Evolutionary conservation across 176 grass and related monocot genomes (phyloP).

Genomic region (Cenchrus fungigraminus): DNA sequence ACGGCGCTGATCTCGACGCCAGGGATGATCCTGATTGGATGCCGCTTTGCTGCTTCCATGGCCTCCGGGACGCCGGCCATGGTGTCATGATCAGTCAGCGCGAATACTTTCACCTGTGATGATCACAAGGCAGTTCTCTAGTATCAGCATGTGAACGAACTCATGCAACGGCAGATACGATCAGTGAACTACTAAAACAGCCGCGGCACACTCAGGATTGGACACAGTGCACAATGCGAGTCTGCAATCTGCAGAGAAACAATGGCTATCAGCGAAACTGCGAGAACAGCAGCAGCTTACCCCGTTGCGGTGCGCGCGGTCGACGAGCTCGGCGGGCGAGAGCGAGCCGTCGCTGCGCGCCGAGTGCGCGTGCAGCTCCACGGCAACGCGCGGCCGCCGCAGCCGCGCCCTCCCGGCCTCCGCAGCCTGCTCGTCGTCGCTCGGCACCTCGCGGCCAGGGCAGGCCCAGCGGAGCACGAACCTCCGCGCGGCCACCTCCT

Average conservation of each 20-base stretch:
- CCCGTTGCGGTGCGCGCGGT: slow-evolving; percentile 69
- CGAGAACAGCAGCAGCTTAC: slow-evolving; percentile 21
- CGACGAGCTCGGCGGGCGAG: slow-evolving; percentile 67
- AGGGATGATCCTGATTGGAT: slow-evolving; percentile 72
- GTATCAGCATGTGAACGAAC: slow-evolving; percentile 21
- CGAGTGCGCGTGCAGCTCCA: slow-evolving; percentile 83
- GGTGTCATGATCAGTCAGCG: slow-evolving; percentile 85
- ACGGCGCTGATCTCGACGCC: slow-evolving; percentile 77
- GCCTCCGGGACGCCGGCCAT: slow-evolving; percentile 74
- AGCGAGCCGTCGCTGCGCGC: slow-evolving; percentile 71
- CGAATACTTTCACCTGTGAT: slow-evolving; percentile 82
- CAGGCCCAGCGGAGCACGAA: slow-evolving; percentile 65
- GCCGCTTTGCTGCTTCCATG: slow-evolving; percentile 49
- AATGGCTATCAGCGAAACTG: not conserved
- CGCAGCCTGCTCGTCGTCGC: slow-evolving; percentile 3
- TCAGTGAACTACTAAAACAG: not conserved
- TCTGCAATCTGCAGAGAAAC: not conserved
- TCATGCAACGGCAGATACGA: not conserved
- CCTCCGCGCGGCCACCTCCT: slow-evolving; percentile 59
- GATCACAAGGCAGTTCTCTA: slow-evolving; percentile 15
- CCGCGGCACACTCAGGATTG: not conserved
- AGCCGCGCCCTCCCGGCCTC: not conserved
- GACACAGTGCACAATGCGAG: not conserved
- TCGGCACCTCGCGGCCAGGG: slow-evolving; percentile 13
- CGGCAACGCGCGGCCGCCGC: slow-evolving; percentile 45